Base-by-base conservation (phyloP, 768 basidiomycete genomes). In the Lactarius sp. region DNA sequence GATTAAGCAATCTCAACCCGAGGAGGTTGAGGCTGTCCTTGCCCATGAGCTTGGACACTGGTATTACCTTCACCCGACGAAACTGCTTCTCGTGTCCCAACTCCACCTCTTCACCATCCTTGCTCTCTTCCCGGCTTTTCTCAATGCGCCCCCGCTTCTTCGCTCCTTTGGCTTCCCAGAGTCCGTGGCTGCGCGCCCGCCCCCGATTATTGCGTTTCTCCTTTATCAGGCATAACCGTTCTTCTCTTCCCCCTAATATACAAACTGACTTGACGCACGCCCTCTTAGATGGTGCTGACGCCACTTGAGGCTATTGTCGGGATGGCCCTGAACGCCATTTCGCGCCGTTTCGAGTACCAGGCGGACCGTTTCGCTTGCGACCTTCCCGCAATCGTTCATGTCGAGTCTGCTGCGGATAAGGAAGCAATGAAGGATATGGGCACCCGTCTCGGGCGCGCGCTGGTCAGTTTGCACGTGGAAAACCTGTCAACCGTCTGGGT, bases 21-120 rank as follows among this genome's bases (percentile, higher is more conserved):
- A 92, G 31, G 93, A 98, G 74, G 93, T 99, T 34, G 96, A 98
- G 69, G 96, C 97, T 37, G 94, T 99, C n/a, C 83, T 98, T 49
- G 87, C 94, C 0, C 95, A 98, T 74, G 95, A 98, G 70, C 88
- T 98, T 41, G 96, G 96, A 0, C 96, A 98, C 77, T 98, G 96
- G 94, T 92, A 88, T 71, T 85, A 85, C 77, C 80, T 86, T 69
- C 96, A 98, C 79, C 92, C 94, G 1, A 87, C 88, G 65, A 94
- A 97, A 73, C 82, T 97, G 71, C 81, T 98, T 71, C 78, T 84
- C 61, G 82, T 96, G 68, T 89, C 89, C 46, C 94, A 98, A 70
- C 55, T 93, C 57, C 93, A 97, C 78, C 83, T 94, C 66, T 90
- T 96, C 75, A 80, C 85, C 68, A 89, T 95, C 70, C 83, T 96